These are phyloP conservation scores for Tuber brumale DNA, from an alignment of 495 filamentous ascomycete species.

Conservation along the genomic window DNA sequence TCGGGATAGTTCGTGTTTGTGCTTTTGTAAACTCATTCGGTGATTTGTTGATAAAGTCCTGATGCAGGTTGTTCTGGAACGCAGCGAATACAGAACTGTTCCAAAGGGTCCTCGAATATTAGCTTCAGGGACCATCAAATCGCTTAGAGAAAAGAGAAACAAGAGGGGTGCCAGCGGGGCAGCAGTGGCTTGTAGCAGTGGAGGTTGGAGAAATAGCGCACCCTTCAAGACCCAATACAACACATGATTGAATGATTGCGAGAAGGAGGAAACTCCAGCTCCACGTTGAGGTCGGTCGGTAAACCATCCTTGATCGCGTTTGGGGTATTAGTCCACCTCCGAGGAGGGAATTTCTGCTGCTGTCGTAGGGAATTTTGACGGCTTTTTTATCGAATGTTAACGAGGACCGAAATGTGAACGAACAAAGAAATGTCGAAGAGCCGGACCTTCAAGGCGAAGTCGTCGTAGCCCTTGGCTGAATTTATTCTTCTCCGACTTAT, in stretches of 20 bases:
- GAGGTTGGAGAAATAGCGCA: slow-evolving; percentile 48
- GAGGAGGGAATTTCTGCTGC: slow-evolving; percentile 59
- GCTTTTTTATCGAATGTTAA: slow-evolving; percentile 39
- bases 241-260: slow-evolving; percentile 65
- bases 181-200: slow-evolving; percentile 14
- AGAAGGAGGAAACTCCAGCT: slow-evolving; percentile 76
- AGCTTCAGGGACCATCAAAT: slow-evolving; percentile 10
- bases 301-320: slow-evolving; percentile 48
- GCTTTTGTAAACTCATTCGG: slow-evolving; percentile 31
- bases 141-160: background rate
- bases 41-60: slow-evolving; percentile 2
- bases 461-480: slow-evolving; percentile 23
- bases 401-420: slow-evolving; percentile 21
- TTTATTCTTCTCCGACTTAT: slow-evolving; percentile 11
- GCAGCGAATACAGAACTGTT: slow-evolving; percentile 65
- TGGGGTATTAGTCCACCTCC: slow-evolving; percentile 54
- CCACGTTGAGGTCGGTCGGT: slow-evolving; percentile 74
- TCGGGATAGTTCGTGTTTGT: slow-evolving; percentile 44
- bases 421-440: slow-evolving; percentile 17
- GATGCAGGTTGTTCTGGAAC: slow-evolving; percentile 55
- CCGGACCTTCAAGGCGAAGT: slow-evolving; percentile 29
- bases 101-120: slow-evolving; percentile 21
- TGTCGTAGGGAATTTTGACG: slow-evolving; percentile 51
- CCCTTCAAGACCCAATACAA: slow-evolving; percentile 78
- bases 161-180: background rate